A percentile compares a stretch with the other conserved stretches of the same genome.
phyloP scores from a whole-genome alignment of 1,139 yeast genomes.

The Spathaspora sp. region DNA sequence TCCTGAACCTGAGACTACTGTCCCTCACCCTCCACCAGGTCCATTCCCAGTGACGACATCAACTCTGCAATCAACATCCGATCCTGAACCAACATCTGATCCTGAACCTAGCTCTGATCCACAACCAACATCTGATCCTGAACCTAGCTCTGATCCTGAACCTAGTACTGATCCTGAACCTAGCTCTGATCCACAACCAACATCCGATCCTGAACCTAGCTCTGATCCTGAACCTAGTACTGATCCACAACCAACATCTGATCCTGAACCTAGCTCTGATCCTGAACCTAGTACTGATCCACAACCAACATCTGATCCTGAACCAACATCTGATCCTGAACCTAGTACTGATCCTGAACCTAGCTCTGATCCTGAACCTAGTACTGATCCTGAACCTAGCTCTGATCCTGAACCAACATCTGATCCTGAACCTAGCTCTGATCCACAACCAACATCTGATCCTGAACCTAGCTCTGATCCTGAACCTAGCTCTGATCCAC shows the following conservation, averaged over 20 bases:
- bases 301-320: not conserved
- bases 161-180: not conserved
- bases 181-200: not conserved
- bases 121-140: not conserved
- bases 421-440: conserved; percentile 1
- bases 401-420: not conserved
- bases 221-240: not conserved
- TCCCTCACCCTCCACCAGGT: too few species aligned
- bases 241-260: not conserved
- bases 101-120: too few species aligned
- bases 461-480: not conserved
- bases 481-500: not conserved
- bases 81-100: not conserved
- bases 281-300: not conserved
- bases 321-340: too few species aligned
- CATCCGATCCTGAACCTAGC: not conserved
- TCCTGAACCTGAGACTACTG: too few species aligned
- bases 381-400: not conserved
- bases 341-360: too few species aligned
- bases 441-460: not conserved
- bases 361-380: too few species aligned
- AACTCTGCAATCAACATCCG: not conserved
- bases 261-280: not conserved
- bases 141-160: not conserved
- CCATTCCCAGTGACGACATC: not conserved